Conservation (phyloP, 140 eudicot genomes). For the Anethum foeniculum region DNA sequence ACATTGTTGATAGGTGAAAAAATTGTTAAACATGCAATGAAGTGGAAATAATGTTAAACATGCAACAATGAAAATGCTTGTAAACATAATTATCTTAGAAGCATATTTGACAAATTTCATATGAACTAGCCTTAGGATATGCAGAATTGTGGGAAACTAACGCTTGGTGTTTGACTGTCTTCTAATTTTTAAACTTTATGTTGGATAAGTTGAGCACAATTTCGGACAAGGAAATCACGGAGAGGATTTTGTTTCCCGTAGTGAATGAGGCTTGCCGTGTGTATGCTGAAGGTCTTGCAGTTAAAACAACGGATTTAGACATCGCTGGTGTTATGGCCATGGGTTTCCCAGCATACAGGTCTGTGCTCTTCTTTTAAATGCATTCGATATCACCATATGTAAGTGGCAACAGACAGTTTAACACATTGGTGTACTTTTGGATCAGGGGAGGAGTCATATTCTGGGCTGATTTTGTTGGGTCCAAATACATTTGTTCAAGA, state of each 20-base stretch:
- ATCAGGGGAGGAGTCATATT: slow-evolving; percentile 83
- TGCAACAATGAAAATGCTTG: neutral
- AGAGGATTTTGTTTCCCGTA: slow-evolving; percentile 85
- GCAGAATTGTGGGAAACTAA: neutral
- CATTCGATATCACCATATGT: neutral
- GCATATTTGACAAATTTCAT: too few species aligned
- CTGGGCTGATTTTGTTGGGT: slow-evolving; percentile 85
- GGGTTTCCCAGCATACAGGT: slow-evolving; percentile 98
- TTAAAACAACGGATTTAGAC: slow-evolving; percentile 67
- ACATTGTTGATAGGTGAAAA: neutral
- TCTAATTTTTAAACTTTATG: neutral
- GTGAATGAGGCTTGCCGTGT: slow-evolving; percentile 92
- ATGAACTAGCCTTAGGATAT: too few species aligned
- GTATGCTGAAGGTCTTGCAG: slow-evolving; percentile 80
- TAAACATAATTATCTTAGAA: too few species aligned
- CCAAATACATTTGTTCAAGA: slow-evolving; percentile 60
- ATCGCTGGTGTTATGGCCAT: slow-evolving; percentile 81
- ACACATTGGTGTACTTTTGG: neutral
- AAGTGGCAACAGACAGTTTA: neutral
- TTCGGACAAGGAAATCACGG: slow-evolving; percentile 76
- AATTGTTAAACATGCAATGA: neutral
- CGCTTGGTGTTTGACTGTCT: neutral
- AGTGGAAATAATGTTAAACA: neutral
- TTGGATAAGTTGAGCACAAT: slow-evolving; percentile 43
- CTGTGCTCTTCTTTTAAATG: neutral